Base-by-base conservation (phyloP, 2,329 filamentous ascomycete genomes). In the Davidsoniella eucalypti region DNA sequence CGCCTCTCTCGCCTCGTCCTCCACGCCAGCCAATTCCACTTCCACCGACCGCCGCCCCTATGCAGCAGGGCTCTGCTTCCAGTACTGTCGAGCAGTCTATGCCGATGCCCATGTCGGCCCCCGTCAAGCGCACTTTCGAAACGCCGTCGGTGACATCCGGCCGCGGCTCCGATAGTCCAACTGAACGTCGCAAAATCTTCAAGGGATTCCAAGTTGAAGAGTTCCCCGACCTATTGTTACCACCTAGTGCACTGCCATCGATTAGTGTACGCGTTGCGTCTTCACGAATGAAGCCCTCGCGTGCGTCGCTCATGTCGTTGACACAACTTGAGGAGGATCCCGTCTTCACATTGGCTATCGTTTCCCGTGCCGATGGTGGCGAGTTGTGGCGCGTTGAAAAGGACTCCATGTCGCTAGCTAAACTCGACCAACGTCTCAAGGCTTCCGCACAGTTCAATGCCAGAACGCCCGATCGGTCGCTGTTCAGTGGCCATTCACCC, bases 371-470 rank as follows among this genome's bases (percentile, higher is more conserved):
- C 0, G 79, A 87, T 54, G 69, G 76, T 2, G 76, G 74, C 50
- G 90, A 96, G 62, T 70, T 98, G 9, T 96, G 92, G 90, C 80
- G 90, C 26, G 78, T 94, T 5, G 92, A 98, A 65, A 98, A 98
- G 64, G 87, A 94, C 54, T 84, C 85, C 3, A 69, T 76, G 12
- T 87, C 90, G 25, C 69, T 98, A 25, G 75, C 78, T n/a, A 80
- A 82, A 56, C 71, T 98, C 36, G 90, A 96, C 61, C 75, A 85
- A 51, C 78, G 84, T 52, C 66, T 98, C 54, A 88, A 85, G 62
- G 78, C 84, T 50, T 51, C 29, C 18, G 76, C 81, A 43, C 67
- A 72, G 5, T 87, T 94, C 58, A 76, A 75, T 9, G 83, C 80
- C 9, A 87, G 71, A 61, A 76, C 88, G 2, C 92, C 92, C 0